Percentiles rank a stretch among this genome's conserved stretches.
These are phyloP conservation scores for Vitis hybrid DNA, from an alignment of 177 flowering plant genomes.

Conservation along the genomic window DNA sequence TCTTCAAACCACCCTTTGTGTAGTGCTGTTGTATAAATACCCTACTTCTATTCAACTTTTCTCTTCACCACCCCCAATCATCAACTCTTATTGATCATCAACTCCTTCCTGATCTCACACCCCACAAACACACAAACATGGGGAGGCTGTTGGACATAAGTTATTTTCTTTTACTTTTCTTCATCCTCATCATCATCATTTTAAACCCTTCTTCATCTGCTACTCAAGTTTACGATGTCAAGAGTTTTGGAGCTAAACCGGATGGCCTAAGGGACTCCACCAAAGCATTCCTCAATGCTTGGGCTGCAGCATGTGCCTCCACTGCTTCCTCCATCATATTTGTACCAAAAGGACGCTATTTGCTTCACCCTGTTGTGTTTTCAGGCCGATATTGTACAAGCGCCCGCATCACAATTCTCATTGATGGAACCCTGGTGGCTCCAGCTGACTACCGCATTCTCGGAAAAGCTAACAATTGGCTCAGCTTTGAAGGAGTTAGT, in stretches of 20 bases:
- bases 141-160: no score
- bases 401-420: background rate
- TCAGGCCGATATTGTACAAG: slow-evolving; percentile 16
- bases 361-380: slow-evolving; percentile 6
- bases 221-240: slow-evolving; percentile 2
- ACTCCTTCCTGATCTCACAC: no score
- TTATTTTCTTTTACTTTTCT: background rate
- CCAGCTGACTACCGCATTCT: slow-evolving; percentile 20
- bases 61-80: no score
- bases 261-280: slow-evolving; percentile 15
- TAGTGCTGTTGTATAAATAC: no score
- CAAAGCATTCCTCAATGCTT: slow-evolving; percentile 14
- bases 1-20: no score
- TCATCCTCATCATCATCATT: background rate
- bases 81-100: no score
- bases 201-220: background rate
- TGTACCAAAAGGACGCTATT: background rate
- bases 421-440: slow-evolving; percentile 36
- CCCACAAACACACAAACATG: no score
- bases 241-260: slow-evolving; percentile 18
- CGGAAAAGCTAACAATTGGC: no score
- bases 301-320: slow-evolving; percentile 17
- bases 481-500: slow-evolving; percentile 6
- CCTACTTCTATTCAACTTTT: no score
- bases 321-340: background rate